Evolutionary conservation across 1,139 yeast species (phyloP).

Genomic region (Yamadazyma aaseri): DNA sequence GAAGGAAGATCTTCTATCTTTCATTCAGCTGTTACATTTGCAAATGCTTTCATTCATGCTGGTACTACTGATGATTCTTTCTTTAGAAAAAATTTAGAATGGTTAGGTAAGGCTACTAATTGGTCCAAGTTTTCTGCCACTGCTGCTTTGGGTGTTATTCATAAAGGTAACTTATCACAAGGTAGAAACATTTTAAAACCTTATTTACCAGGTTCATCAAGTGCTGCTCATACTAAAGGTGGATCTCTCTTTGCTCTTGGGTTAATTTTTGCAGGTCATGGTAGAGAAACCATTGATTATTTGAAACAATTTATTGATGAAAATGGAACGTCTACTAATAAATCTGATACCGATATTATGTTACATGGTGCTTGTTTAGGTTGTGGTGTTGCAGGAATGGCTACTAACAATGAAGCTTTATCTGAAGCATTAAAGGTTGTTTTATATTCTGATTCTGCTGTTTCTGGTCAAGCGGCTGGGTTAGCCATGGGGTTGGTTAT

Average conservation of each 20-base stretch:
- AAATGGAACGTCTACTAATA: slow-evolving; percentile 63
- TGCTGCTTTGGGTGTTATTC: slow-evolving; percentile 97
- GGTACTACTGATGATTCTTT: slow-evolving; percentile 97
- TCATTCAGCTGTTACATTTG: slow-evolving; percentile 94
- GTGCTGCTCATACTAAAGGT: slow-evolving; percentile 88
- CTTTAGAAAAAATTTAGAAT: slow-evolving; percentile 85
- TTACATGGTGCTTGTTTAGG: slow-evolving; percentile 97
- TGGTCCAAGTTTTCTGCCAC: slow-evolving; percentile 99
- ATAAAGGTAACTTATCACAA: slow-evolving; percentile 89
- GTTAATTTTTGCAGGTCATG: slow-evolving; percentile 93
- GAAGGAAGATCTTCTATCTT: slow-evolving; percentile 93
- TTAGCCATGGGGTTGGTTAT: slow-evolving; percentile 93
- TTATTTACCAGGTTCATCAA: slow-evolving; percentile 81
- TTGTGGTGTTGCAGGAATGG: slow-evolving; percentile 97
- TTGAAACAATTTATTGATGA: slow-evolving; percentile 73
- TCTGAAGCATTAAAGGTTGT: slow-evolving; percentile 85
- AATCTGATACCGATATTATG: slow-evolving; percentile 78
- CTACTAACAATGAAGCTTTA: slow-evolving; percentile 68
- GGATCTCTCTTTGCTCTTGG: slow-evolving; percentile 95
- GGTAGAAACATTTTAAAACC: slow-evolving; percentile 88
- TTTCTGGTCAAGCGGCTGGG: slow-evolving; percentile 97
- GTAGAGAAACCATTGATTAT: slow-evolving; percentile 81
- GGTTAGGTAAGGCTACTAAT: slow-evolving; percentile 95
- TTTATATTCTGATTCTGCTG: slow-evolving; percentile 85
- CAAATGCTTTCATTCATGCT: slow-evolving; percentile 92